Evolutionary conservation across 2,329 filamentous ascomycete species (phyloP), one percentile per base, ranked within the genome.

Genomic region (Parastagonospora avenae): DNA sequence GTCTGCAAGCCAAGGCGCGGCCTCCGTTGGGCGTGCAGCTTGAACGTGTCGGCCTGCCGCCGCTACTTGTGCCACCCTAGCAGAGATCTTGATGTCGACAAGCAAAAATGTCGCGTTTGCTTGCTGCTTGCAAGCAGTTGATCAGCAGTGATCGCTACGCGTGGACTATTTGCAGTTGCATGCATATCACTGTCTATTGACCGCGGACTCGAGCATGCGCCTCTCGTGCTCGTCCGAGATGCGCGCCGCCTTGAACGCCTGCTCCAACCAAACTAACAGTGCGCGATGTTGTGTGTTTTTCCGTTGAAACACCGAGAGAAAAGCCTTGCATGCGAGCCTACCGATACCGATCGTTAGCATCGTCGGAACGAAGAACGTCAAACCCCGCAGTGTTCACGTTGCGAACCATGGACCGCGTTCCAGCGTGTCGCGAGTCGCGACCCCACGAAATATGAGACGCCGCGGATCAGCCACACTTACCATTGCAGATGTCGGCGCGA

Each of bases 311-410:
- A 94, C 86, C 44, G 79, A 76, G 39, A 78, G 71, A 64, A 96
- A 96, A 4, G 91, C 91, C 27, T 79, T 79, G 44, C 86, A 85
- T 0, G 86, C 87, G 52, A 93, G 77, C 78, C 87, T 89, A 55
- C 60, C 55, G 52, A 45, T 89, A 55, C 60, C 55, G 52, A 45
- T 53, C 52, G 56, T 61, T 54, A 65, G 62, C 59, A 44, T 35
- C 32, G 7, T 35, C 41, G 28, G 29, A 42, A 19, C 36, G 42
- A 38, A 42, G 49, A 43, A 52, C 49, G 40, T 47, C 55, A 47
- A 57, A 48, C 52, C 54, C 57, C 60, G 56, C 55, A 52, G 47
- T 52, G 52, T 64, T 59, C 55, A 54, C 55, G 33, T 48, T 49
- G 43, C 51, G 47, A 49, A 53, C 45, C 48, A 44, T 61, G 50